Base-by-base conservation (phyloP, 73 alveolate species). In the Durusdinium trenchii region DNA sequence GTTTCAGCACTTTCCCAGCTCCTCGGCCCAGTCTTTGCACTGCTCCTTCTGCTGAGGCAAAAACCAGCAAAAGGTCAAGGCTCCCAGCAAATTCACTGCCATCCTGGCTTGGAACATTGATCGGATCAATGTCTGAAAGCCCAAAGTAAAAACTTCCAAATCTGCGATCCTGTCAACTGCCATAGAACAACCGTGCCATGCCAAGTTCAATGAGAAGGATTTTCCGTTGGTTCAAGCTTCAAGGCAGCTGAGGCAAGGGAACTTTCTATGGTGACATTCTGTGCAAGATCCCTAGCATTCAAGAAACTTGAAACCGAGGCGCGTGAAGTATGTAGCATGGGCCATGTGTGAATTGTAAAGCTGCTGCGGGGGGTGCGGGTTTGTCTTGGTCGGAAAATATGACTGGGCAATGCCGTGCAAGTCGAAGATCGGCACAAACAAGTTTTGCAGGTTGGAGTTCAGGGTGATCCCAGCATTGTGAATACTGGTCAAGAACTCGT, bases 1-100 rank as follows among this genome's bases (percentile, higher is more conserved):
- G n/a, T n/a, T n/a, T n/a, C n/a, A n/a, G n/a, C n/a, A 38, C 52
- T 35, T 10, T 7, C 46, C 36, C 42, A 23, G 47, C 54, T 90
- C 97, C 97, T 90, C 97, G 6, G 97, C 97, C 97, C 97, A 90
- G 32, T 90, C 87, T 40, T 69, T 90, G 97, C 97, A 90, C 48
- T 90, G 97, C 32, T 67, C 78, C 83, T 90, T 90, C 87, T 90
- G 97, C 76, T 90, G 83, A 28, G 97, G 97, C 48, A 90, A 75
- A 76, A 90, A 90, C 97, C 97, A 90, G 36, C 97, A 90, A 62
- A 90, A 90, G 43, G 76, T 69, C 60, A 90, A 51, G 28, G 97
- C 97, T 43, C 97, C 97, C n/a, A 75, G 89, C 47, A 90, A 75
- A 57, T 90, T 90, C 57, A 90, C 97, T 28, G 87, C 87, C 97